Conservation (phyloP, 1,284 basidiomycete species). For the Ceratobasidium theobromae region DNA sequence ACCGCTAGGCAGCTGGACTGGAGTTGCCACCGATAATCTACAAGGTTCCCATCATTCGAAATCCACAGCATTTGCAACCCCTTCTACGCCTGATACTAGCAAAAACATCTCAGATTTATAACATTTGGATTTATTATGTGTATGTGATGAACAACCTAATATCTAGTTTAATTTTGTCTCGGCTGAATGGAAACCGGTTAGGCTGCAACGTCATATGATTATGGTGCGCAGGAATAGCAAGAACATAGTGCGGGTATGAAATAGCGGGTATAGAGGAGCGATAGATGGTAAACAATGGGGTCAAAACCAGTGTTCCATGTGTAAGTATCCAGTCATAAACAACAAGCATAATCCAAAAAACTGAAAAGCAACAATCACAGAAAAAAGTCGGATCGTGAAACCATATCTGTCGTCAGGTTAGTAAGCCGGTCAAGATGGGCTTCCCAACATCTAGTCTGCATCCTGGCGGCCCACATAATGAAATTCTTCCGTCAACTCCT, state of each 20-base stretch:
- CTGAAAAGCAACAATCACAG: neutral
- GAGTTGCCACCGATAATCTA: too few species aligned
- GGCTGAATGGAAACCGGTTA: neutral
- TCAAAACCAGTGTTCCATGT: conserved; percentile 12
- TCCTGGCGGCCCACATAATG: conserved; percentile 19
- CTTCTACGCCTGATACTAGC: neutral
- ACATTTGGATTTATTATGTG: neutral
- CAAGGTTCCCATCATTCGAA: too few species aligned
- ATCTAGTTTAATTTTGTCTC: too few species aligned
- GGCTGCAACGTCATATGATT: neutral
- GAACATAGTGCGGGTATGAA: conserved; percentile 18
- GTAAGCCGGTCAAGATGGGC: neutral
- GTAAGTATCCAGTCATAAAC: conserved; percentile 16
- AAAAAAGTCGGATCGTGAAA: neutral
- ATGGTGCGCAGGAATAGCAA: neutral
- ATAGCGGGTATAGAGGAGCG: conserved; percentile 24
- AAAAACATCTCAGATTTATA: neutral
- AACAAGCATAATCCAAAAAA: conserved; percentile 9
- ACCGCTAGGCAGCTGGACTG: too few species aligned
- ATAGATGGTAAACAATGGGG: conserved; percentile 4
- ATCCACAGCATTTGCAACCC: too few species aligned
- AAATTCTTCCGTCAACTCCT: conserved; percentile 23
- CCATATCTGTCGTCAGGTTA: too few species aligned
- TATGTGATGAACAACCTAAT: neutral
- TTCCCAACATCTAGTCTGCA: neutral